These are phyloP conservation scores for Rheum nobile DNA, from an alignment of 148 eudicot species.

Conservation along the genomic window DNA sequence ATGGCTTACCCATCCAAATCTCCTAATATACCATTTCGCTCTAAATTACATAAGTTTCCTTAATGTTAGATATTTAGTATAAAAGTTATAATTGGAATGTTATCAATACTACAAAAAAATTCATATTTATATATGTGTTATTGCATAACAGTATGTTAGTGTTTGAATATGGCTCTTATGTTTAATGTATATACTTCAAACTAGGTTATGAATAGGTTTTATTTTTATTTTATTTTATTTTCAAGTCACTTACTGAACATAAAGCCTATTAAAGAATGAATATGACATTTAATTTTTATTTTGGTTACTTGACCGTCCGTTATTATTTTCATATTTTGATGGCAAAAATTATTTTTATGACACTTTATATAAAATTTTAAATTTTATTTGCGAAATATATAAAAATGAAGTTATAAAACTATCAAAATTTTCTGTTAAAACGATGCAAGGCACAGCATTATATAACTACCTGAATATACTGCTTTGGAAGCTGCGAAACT, in stretches of 20 bases:
- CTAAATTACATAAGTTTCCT: neutral
- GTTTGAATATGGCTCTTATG: neutral
- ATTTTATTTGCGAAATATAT: too few relatives aligned
- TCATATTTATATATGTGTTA: too few relatives aligned
- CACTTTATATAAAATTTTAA: too few relatives aligned
- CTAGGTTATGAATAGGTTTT: neutral
- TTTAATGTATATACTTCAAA: neutral
- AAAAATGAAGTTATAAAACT: neutral
- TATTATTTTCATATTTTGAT: neutral
- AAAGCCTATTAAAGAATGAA: neutral
- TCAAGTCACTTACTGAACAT: neutral
- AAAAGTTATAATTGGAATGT: too few relatives aligned
- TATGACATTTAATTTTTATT: too few relatives aligned
- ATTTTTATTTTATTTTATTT: too few relatives aligned
- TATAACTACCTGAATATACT: neutral
- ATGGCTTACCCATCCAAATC: neutral
- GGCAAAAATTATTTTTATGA: neutral
- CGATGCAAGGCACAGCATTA: neutral
- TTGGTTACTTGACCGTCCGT: neutral
- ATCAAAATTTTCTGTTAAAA: too few relatives aligned
- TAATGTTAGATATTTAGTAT: neutral
- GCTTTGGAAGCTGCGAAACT: neutral
- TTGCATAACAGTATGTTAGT: too few relatives aligned
- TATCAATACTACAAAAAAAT: neutral
- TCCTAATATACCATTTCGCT: neutral